phyloP scores from a whole-genome alignment of 306 rosid genomes.

The Acacia confusa region DNA sequence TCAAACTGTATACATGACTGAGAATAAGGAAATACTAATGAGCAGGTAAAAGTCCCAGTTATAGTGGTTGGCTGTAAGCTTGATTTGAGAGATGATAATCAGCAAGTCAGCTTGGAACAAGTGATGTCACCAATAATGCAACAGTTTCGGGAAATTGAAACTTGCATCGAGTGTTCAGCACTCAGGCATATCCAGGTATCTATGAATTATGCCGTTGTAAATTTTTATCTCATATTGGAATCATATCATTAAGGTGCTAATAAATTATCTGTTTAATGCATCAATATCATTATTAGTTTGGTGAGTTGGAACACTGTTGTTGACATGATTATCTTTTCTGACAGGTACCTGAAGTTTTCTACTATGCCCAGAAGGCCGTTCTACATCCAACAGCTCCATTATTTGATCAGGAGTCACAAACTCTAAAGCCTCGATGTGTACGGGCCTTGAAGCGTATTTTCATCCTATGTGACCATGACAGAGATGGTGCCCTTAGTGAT shows the following conservation, averaged over 20 bases:
- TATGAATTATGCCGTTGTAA: background rate
- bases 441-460: constrained; percentile 93
- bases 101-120: constrained; percentile 86
- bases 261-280: constrained; percentile 3
- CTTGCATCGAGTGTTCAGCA: constrained; percentile 97
- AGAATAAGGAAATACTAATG: constrained; percentile 31
- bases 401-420: constrained; percentile 95
- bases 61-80: constrained; percentile 97
- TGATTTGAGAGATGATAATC: constrained; percentile 92
- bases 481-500: constrained; percentile 74
- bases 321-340: background rate
- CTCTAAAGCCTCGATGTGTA: constrained; percentile 91
- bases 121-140: constrained; percentile 99
- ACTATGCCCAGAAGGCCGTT: constrained; percentile 97
- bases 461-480: constrained; percentile 91
- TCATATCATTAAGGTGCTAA: constrained; percentile 14
- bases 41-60: constrained; percentile 92
- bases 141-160: constrained; percentile 97
- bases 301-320: background rate
- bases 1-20: constrained; percentile 17
- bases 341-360: constrained; percentile 97
- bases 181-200: constrained; percentile 89
- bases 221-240: background rate
- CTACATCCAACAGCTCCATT: constrained; percentile 98
- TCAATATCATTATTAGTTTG: background rate